These are phyloP conservation scores for Podaxis pistillaris DNA, from an alignment of 768 basidiomycete species.

Conservation along the genomic window DNA sequence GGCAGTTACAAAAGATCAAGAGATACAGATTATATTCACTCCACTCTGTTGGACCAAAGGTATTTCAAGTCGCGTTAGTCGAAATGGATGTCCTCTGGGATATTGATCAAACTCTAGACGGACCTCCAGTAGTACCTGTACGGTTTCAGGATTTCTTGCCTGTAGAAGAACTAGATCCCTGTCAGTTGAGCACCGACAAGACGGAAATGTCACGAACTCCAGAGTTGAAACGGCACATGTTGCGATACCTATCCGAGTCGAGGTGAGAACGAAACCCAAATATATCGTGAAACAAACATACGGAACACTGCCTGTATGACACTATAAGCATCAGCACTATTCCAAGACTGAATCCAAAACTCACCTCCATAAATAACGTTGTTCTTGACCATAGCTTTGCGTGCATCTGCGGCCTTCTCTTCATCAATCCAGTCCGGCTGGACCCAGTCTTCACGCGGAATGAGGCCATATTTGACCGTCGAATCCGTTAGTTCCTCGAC, in stretches of 20 bases:
- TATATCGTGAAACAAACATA: slow-evolving; percentile 34
- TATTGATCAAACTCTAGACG: slow-evolving; percentile 8
- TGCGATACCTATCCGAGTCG: slow-evolving; percentile 59
- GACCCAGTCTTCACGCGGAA: slow-evolving; percentile 74
- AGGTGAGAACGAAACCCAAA: not conserved
- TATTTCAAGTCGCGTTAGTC: slow-evolving; percentile 1
- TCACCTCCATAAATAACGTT: slow-evolving; percentile 68
- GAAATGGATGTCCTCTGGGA: not conserved
- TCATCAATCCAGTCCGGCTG: slow-evolving; percentile 86
- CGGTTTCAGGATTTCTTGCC: slow-evolving; percentile 73
- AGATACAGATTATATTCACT: slow-evolving; percentile 31
- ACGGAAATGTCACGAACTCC: slow-evolving; percentile 55
- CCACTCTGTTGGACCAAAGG: slow-evolving; percentile 33
- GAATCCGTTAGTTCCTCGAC: slow-evolving; percentile 59
- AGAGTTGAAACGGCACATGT: slow-evolving; percentile 97
- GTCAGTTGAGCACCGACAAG: not conserved
- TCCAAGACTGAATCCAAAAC: slow-evolving; percentile 18
- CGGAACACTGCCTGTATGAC: slow-evolving; percentile 67
- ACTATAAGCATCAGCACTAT: slow-evolving; percentile 6
- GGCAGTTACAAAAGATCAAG: not conserved
- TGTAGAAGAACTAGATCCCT: slow-evolving; percentile 72
- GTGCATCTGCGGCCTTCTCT: slow-evolving; percentile 55
- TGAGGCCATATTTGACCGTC: slow-evolving; percentile 71
- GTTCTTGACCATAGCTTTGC: slow-evolving; percentile 69
- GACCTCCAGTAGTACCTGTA: slow-evolving; percentile 87